Conservation (phyloP, 495 filamentous ascomycete genomes). For the Penicillium flavigenum region DNA sequence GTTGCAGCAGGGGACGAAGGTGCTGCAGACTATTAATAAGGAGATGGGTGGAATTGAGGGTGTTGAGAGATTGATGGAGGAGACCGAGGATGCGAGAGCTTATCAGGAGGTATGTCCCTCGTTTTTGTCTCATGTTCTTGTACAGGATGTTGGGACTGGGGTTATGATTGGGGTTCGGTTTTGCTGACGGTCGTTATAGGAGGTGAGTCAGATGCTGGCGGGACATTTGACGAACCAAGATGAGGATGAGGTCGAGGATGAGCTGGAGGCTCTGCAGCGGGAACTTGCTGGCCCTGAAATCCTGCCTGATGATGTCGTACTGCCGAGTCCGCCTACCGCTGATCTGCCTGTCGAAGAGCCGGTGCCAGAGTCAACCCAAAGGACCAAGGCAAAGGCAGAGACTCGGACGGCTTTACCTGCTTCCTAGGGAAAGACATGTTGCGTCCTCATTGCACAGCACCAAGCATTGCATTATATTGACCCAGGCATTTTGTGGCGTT, state of each 20-base stretch:
- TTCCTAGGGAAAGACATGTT: slow-evolving; percentile 14
- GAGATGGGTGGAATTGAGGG: slow-evolving; percentile 95
- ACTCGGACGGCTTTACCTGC: slow-evolving; percentile 36
- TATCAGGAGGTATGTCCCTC: slow-evolving; percentile 70
- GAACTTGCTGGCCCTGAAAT: slow-evolving; percentile 54
- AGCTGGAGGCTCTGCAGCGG: slow-evolving; percentile 74
- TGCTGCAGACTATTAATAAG: slow-evolving; percentile 83
- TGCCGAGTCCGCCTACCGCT: slow-evolving; percentile 61
- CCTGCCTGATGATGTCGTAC: slow-evolving; percentile 55
- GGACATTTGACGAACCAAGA: slow-evolving; percentile 86
- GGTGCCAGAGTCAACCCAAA: slow-evolving; percentile 32
- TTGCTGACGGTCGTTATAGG: slow-evolving; percentile 47
- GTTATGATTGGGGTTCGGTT: too few species aligned
- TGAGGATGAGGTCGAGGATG: slow-evolving; percentile 97
- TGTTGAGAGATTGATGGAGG: slow-evolving; percentile 91
- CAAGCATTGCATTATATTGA: slow-evolving; percentile 18
- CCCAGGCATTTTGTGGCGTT: slow-evolving; percentile 21
- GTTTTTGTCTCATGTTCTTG: slow-evolving; percentile 7
- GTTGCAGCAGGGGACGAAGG: slow-evolving; percentile 85
- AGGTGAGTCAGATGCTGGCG: slow-evolving; percentile 85
- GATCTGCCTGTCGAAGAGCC: slow-evolving; percentile 28
- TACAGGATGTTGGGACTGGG: neutral
- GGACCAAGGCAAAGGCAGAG: slow-evolving; percentile 40
- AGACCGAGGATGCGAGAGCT: slow-evolving; percentile 80
- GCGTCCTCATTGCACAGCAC: neutral